These are phyloP conservation scores for Actinomucor elegans DNA, from an alignment of 371 early-diverging fungal genomes.

Conservation along the genomic window DNA sequence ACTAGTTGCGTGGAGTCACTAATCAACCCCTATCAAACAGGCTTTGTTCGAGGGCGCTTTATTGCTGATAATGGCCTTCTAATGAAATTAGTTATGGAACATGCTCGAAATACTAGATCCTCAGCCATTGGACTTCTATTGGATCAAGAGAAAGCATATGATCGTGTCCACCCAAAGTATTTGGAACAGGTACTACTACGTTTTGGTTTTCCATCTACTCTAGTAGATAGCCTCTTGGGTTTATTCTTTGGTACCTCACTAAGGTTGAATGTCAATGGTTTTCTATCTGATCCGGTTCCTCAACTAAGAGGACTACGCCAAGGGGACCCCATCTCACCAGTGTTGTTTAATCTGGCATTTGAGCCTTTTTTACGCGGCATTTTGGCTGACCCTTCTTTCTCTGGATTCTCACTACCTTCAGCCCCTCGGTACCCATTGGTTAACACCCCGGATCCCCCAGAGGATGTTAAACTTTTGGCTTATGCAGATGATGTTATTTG, in stretches of 20 bases:
- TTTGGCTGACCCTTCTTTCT: neutral
- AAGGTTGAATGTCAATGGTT: constrained; percentile 6
- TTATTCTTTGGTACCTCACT: constrained; percentile 5
- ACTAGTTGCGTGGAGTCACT: neutral
- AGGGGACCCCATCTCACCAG: constrained; percentile 11
- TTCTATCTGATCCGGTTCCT: neutral
- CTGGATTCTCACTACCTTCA: too few species aligned
- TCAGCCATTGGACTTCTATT: constrained; percentile 3
- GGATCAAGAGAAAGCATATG: constrained; percentile 19
- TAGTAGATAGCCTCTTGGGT: neutral
- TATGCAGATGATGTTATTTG: constrained; percentile 22
- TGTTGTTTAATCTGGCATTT: constrained; percentile 17
- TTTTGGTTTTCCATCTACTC: constrained; percentile 3
- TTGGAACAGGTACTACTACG: neutral
- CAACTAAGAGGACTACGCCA: constrained; percentile 10
- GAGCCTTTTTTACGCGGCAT: constrained; percentile 4
- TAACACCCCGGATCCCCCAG: too few species aligned
- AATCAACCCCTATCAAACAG: constrained; percentile 7
- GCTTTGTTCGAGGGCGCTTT: constrained; percentile 7
- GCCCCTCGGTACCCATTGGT: too few species aligned
- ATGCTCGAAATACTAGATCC: neutral
- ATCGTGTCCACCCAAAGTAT: constrained; percentile 11
- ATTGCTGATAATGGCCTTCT: constrained; percentile 16
- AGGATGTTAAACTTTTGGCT: constrained; percentile 17
- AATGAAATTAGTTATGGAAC: neutral